Evolutionary conservation across 176 grass and related monocot genomes (phyloP).

Genomic region (Hyparrhenia diplandra): DNA sequence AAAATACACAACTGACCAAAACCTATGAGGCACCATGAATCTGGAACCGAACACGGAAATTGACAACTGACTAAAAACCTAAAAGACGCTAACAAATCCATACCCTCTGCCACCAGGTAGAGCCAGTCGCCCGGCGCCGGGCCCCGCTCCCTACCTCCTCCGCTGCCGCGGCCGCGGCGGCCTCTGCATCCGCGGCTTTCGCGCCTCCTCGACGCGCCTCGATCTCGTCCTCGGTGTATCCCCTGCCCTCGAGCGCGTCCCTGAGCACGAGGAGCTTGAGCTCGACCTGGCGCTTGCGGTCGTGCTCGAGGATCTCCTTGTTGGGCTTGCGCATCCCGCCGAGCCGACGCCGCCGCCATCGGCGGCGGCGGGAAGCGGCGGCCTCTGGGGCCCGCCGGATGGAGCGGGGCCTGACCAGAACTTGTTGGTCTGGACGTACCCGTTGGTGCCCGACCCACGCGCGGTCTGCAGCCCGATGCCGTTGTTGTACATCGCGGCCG

Average conservation of each 20-base stretch:
- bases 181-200: constrained; percentile 51
- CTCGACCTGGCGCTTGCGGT: constrained; percentile 86
- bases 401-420: no score
- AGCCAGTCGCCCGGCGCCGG: background rate
- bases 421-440: no score
- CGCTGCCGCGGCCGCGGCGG: constrained; percentile 8
- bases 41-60: background rate
- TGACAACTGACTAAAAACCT: background rate
- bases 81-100: background rate
- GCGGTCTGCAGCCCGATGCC: no score
- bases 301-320: constrained; percentile 93
- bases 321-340: constrained; percentile 70
- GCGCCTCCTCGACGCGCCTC: constrained; percentile 54
- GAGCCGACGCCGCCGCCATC: background rate
- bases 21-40: no score
- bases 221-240: constrained; percentile 86
- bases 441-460: no score
- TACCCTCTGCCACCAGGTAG: constrained; percentile 43
- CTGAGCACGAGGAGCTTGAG: constrained; percentile 62
- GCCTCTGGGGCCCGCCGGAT: no score
- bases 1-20: no score
- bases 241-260: constrained; percentile 81
- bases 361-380: no score
- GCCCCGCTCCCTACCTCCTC: background rate
- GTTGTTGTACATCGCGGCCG: no score